These are phyloP conservation scores for Jaapia argillacea DNA, from an alignment of 768 basidiomycete species.

Conservation along the genomic window DNA sequence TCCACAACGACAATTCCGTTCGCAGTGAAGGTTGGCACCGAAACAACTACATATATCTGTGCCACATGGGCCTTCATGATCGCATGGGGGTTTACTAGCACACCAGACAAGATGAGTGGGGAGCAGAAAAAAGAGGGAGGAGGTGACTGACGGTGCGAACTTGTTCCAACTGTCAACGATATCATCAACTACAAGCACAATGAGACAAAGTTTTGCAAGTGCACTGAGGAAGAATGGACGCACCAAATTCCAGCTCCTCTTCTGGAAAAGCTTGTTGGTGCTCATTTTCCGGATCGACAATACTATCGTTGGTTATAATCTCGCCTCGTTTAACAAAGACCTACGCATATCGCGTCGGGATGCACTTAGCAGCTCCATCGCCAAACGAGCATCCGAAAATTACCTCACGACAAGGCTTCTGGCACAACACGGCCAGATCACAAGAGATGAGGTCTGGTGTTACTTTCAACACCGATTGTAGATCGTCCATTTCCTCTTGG, in stretches of 20 bases:
- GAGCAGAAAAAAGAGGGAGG: no score
- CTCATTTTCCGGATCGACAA: conserved; percentile 6
- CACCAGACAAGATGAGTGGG: no score
- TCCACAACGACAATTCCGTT: conserved; percentile 37
- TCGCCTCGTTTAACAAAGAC: conserved; percentile 13
- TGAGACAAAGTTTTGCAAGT: no score
- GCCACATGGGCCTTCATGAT: conserved; percentile 40
- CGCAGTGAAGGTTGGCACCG: no score
- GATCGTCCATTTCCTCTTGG: neutral
- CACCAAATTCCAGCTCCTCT: no score
- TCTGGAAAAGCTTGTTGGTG: no score
- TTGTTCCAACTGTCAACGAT: no score
- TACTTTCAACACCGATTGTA: no score
- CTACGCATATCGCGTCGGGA: conserved; percentile 4
- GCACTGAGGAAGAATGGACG: no score
- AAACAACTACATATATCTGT: no score
- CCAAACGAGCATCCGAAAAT: conserved; percentile 1
- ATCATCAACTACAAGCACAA: no score
- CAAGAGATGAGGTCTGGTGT: conserved; percentile 39
- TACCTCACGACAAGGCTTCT: conserved; percentile 39
- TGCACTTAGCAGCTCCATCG: neutral
- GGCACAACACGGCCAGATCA: conserved; percentile 35
- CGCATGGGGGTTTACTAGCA: conserved; percentile 22
- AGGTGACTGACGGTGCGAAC: no score
- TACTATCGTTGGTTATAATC: conserved; percentile 11